phyloP scores from a whole-genome alignment of 371 early-diverging fungal species.

The Saksenaea vasiformis region DNA sequence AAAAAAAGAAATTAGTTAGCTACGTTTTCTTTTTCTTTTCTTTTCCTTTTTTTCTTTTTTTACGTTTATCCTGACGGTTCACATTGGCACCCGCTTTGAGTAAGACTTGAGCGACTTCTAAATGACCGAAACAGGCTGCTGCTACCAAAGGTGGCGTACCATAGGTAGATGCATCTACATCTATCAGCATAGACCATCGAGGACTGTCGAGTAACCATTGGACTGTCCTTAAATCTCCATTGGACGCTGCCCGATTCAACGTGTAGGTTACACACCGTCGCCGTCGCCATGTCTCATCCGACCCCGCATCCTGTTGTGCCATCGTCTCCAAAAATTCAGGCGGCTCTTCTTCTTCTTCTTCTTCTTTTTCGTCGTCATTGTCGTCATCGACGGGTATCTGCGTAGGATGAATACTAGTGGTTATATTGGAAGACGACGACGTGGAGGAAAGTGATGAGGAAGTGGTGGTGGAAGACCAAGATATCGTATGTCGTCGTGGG shows the following conservation, averaged over 20 bases:
- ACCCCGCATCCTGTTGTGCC: not conserved
- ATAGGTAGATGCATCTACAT: constrained; percentile 42
- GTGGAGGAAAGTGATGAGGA: not conserved
- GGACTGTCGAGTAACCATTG: constrained; percentile 11
- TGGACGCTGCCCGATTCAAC: constrained; percentile 23
- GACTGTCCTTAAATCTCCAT: constrained; percentile 17
- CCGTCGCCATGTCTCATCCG: not conserved
- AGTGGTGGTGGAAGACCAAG: not conserved
- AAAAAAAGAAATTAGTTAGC: not conserved
- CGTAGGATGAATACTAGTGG: not conserved
- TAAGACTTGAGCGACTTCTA: constrained; percentile 60
- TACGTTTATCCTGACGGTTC: constrained; percentile 79
- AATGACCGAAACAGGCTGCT: constrained; percentile 87
- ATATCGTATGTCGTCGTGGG: not conserved
- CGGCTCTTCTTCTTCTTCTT: not conserved
- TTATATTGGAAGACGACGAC: not conserved
- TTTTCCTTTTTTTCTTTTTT: constrained; percentile 13
- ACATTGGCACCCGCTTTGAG: constrained; percentile 74
- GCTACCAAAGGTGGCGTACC: constrained; percentile 82
- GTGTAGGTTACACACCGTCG: not conserved
- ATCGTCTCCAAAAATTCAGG: not conserved
- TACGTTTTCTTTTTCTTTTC: not conserved
- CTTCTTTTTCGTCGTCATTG: not conserved
- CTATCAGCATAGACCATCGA: constrained; percentile 1
- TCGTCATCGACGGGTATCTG: not conserved